These are phyloP conservation scores for Trichoderma lentiforme DNA, from an alignment of 2,329 filamentous ascomycete genomes.

Conservation along the genomic window DNA sequence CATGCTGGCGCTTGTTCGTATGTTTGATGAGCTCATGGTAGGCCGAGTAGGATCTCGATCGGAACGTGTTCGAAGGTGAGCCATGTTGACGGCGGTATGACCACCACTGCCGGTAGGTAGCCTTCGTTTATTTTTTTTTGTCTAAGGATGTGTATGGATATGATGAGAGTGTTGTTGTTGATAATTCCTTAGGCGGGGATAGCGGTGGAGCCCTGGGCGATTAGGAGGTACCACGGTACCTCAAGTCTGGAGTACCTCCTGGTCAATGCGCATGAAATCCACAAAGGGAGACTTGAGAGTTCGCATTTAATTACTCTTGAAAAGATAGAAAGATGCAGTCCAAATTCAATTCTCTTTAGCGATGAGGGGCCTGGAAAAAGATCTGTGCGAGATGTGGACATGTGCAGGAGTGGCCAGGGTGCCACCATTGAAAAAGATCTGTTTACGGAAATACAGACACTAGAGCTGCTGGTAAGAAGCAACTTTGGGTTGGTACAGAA, in stretches of 20 bases:
- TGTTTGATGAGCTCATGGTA: conserved; percentile 32
- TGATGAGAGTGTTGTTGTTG: conserved; percentile 7
- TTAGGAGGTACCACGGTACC: neutral
- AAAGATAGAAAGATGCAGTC: neutral
- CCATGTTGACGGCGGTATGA: conserved; percentile 25
- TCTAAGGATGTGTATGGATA: neutral
- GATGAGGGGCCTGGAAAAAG: neutral
- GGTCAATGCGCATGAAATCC: neutral
- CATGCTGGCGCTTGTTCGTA: conserved; percentile 25
- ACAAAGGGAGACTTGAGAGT: neutral
- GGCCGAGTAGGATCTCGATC: conserved; percentile 37
- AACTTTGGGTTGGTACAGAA: neutral
- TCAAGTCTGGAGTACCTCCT: neutral
- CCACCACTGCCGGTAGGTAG: neutral
- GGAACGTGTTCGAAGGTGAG: conserved; percentile 37
- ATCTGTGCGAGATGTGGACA: conserved; percentile 7
- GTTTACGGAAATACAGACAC: neutral
- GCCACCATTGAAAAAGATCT: neutral
- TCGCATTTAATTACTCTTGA: neutral
- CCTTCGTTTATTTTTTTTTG: neutral
- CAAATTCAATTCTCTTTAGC: neutral
- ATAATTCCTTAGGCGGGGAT: conserved; percentile 13
- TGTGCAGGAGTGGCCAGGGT: neutral
- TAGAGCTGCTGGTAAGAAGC: neutral
- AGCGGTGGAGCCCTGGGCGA: conserved; percentile 4